A percentile compares a stretch with the other conserved stretches of the same genome.
Evolutionary conservation across 2,329 filamentous ascomycete species (phyloP).

Genomic region (Tolypocladium paradoxum): DNA sequence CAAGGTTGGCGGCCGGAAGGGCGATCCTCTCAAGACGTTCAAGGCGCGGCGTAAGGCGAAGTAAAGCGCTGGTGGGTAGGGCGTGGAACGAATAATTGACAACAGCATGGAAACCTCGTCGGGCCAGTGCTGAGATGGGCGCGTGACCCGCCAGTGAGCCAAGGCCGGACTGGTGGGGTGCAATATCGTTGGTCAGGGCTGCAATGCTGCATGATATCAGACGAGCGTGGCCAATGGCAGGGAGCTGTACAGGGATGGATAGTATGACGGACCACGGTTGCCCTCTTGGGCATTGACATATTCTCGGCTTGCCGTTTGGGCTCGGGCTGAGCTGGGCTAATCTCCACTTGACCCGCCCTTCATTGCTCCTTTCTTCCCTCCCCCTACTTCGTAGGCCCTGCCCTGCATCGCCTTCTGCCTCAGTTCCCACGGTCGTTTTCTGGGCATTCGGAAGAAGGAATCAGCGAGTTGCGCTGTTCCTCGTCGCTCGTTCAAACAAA

Average conservation of each 20-base stretch:
- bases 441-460: neutral
- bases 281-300: neutral
- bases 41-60: slow-evolving; percentile 48
- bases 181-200: no score
- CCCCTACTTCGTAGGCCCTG: no score
- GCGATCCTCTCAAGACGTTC: slow-evolving; percentile 83
- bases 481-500: neutral
- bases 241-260: neutral
- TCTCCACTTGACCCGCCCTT: neutral
- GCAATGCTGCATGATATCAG: no score
- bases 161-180: no score
- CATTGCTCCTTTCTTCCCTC: neutral
- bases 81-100: neutral
- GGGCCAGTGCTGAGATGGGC: neutral
- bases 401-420: neutral
- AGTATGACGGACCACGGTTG: neutral
- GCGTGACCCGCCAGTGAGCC: neutral
- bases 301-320: neutral
- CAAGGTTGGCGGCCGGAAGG: slow-evolving; percentile 51
- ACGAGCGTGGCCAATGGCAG: neutral
- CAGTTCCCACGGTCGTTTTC: neutral
- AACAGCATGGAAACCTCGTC: neutral
- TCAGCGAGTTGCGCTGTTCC: neutral
- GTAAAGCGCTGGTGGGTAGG: slow-evolving; percentile 4
- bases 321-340: neutral